Evolutionary conservation across 352 stramenopile species (phyloP).

Genomic region (Aphanomyces euteiches): DNA sequence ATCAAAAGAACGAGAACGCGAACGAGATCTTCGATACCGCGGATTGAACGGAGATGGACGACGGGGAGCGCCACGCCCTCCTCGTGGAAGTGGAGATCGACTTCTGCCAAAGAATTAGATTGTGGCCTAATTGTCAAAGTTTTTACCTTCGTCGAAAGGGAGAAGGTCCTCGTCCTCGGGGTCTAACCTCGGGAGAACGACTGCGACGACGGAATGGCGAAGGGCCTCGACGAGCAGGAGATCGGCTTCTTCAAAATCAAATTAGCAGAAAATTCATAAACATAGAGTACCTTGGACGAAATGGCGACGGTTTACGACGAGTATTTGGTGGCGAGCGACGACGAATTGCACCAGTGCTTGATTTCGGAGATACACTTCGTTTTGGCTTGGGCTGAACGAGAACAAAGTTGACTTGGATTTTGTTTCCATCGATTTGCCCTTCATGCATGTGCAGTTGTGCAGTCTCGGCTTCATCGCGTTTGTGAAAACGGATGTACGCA

Average conservation of each 20-base stretch:
- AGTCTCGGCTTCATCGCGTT: slow-evolving; percentile 46
- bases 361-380: slow-evolving; percentile 17
- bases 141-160: slow-evolving; percentile 44
- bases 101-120: slow-evolving; percentile 9
- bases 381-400: slow-evolving; percentile 26
- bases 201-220: slow-evolving; percentile 4
- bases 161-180: slow-evolving; percentile 35
- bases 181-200: slow-evolving; percentile 1
- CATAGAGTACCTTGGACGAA: slow-evolving; percentile 10
- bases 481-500: slow-evolving; percentile 53
- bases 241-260: neutral
- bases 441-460: slow-evolving; percentile 79
- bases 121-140: neutral
- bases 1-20: slow-evolving; percentile 42
- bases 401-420: slow-evolving; percentile 50
- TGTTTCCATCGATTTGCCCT: slow-evolving; percentile 78
- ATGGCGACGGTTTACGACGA: slow-evolving; percentile 12
- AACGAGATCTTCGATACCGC: slow-evolving; percentile 32
- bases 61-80: neutral
- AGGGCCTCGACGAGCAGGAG: neutral
- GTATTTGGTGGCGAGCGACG: neutral
- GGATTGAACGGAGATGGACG: slow-evolving; percentile 36
- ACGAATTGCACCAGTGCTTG: slow-evolving; percentile 2
- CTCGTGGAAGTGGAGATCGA: slow-evolving; percentile 25
- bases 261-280: neutral